Evolutionary conservation across 73 alveolate genomes (phyloP), one percentile per base, ranked within the genome.

Genomic region (Paramecium sexaurelia): DNA sequence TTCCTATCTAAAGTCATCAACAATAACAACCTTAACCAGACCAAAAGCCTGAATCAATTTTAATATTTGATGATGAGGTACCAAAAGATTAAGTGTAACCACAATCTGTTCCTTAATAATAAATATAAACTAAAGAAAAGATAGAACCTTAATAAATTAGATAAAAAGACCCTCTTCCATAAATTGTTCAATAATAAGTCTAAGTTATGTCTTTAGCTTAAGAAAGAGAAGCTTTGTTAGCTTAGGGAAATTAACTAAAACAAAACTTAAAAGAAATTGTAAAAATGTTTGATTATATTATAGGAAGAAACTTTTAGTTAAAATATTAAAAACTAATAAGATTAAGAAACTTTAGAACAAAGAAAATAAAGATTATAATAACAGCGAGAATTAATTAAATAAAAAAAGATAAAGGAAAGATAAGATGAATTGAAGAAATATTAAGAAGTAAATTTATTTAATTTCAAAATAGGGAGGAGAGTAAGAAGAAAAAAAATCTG

Each of bases 311-410:
- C 55, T 5, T 73, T 32, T 55, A 84, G 56, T 56, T 32, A 85
- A 37, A 32, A 55, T 33, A 55, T 56, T 17, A 73, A 55, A 56
- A 35, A 33, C 10, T 29, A 35, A 36, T 57, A 87, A 61, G 41
- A 61, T 43, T 45, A 61, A 7, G 93, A 87, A 33, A 66, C 89
- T 1, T 61, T 87, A 19, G 93, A 87, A 87, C 71, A 87, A 39
- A 87, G 93, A 67, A 87, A 87, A 66, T 61, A 87, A 32, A 73
- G 93, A 66, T 41, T 87, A 9, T 68, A 39, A 55, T 82, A 73
- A 19, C 39, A 87, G 41, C 66, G 93, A 87, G 93, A 87, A 66
- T 55, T 87, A 22, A 36, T 87, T 36, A 73, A 61, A 26, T 47
- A 87, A 55, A 87, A 87, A 45, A 87, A 87, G 27, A 35, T 35